phyloP scores from a whole-genome alignment of 2,329 filamentous ascomycete species.

The Penicillium sp. region DNA sequence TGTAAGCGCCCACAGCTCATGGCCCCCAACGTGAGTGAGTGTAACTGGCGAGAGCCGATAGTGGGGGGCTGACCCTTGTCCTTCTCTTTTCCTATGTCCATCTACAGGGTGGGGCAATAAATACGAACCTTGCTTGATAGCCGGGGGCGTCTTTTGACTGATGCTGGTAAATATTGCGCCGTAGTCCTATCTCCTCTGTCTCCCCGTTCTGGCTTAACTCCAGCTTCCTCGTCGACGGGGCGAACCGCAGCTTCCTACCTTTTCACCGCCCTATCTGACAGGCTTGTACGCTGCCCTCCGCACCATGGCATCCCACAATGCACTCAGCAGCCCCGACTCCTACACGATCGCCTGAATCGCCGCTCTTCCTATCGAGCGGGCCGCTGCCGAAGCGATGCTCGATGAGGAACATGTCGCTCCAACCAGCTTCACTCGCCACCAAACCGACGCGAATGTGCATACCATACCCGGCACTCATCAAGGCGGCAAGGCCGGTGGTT shows the following conservation, averaged over 20 bases:
- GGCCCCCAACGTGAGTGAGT: not conserved
- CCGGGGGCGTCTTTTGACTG: not conserved
- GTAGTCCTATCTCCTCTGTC: not conserved
- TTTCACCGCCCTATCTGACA: not conserved
- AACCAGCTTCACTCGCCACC: conserved; percentile 1
- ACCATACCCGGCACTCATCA: not conserved
- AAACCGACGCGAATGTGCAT: conserved; percentile 9
- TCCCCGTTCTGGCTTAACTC: not conserved
- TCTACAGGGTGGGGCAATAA: not conserved
- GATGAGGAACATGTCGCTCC: conserved; percentile 14
- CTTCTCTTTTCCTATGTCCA: not conserved
- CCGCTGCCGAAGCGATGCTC: conserved; percentile 16
- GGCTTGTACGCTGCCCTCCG: not conserved
- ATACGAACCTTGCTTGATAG: not conserved
- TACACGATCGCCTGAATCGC: conserved; percentile 17
- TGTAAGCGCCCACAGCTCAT: not conserved
- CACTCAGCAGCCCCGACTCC: conserved; percentile 2
- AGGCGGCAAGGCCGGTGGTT: no score
- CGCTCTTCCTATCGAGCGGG: conserved; percentile 14
- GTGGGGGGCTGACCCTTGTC: not conserved
- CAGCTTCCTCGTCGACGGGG: not conserved
- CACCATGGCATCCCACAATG: conserved; percentile 2
- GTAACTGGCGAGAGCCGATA: not conserved
- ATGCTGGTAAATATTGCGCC: not conserved
- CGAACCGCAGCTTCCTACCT: not conserved